A percentile compares a stretch with the other conserved stretches of the same genome.
Conservation (phyloP, 345 rosid genomes). For the Brassica cretica region DNA sequence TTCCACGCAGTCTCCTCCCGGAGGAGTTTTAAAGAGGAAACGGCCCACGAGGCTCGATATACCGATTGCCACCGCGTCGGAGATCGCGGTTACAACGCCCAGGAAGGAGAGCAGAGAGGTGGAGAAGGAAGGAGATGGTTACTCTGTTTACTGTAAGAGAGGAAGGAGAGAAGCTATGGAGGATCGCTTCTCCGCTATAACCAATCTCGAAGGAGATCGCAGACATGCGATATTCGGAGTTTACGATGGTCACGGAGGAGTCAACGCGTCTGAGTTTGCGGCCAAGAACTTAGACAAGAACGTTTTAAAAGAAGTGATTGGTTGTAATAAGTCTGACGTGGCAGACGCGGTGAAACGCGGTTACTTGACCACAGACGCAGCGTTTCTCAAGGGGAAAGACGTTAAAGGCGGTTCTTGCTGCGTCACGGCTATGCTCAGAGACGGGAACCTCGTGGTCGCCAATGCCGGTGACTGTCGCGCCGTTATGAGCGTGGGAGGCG, state of each 20-base stretch:
- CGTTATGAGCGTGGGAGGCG: slow-evolving; percentile 74
- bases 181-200: slow-evolving; percentile 76
- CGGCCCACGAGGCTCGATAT: slow-evolving; percentile 72
- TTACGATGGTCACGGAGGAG: slow-evolving; percentile 91
- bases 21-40: slow-evolving; percentile 66
- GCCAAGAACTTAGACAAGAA: slow-evolving; percentile 69
- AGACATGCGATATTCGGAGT: slow-evolving; percentile 84
- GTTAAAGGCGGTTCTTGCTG: slow-evolving; percentile 76
- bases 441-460: slow-evolving; percentile 73
- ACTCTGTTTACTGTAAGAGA: slow-evolving; percentile 79
- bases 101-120: slow-evolving; percentile 42
- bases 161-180: slow-evolving; percentile 93
- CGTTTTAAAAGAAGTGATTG: slow-evolving; percentile 49
- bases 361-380: slow-evolving; percentile 69
- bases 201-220: slow-evolving; percentile 55
- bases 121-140: slow-evolving; percentile 63
- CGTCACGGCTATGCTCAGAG: slow-evolving; percentile 71
- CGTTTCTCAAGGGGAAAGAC: slow-evolving; percentile 59
- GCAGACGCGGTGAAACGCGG: slow-evolving; percentile 68
- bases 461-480: slow-evolving; percentile 96
- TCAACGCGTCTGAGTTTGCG: slow-evolving; percentile 78
- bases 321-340: slow-evolving; percentile 24
- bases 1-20: slow-evolving; percentile 31
- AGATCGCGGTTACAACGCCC: slow-evolving; percentile 38
- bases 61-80: slow-evolving; percentile 42